These are phyloP conservation scores for Phytophthora sojae DNA, from an alignment of 352 stramenopile species.

Conservation along the genomic window DNA sequence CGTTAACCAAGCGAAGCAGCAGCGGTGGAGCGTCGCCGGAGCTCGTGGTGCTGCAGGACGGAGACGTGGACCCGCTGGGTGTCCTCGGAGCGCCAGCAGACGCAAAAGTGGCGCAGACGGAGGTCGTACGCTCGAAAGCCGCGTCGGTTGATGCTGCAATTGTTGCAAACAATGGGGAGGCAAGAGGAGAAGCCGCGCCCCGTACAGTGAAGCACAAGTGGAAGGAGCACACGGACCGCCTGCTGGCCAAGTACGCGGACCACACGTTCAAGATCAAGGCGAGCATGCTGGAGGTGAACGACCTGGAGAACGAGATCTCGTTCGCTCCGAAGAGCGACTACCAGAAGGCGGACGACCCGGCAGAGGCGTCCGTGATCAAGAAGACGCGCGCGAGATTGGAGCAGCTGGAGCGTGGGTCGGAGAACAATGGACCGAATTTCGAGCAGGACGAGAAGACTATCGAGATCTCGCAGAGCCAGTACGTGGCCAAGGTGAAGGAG, in stretches of 20 bases:
- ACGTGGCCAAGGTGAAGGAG: conserved; percentile 77
- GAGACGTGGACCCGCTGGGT: conserved; percentile 75
- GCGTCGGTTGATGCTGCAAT: conserved; percentile 5
- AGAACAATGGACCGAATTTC: neutral
- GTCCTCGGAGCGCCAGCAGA: conserved; percentile 40
- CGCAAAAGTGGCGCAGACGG: neutral
- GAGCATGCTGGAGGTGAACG: conserved; percentile 80
- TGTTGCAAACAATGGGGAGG: neutral
- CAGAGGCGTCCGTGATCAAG: conserved; percentile 57
- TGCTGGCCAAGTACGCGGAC: conserved; percentile 69
- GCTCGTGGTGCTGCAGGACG: conserved; percentile 69
- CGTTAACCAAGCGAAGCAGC: conserved; percentile 10
- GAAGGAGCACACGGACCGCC: conserved; percentile 71
- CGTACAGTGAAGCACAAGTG: conserved; percentile 67
- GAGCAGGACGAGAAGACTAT: conserved; percentile 51
- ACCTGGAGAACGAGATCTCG: conserved; percentile 65
- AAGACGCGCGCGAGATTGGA: conserved; percentile 77
- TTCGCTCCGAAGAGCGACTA: conserved; percentile 52
- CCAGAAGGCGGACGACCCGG: conserved; percentile 38
- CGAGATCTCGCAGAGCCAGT: conserved; percentile 87
- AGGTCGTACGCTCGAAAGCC: conserved; percentile 7
- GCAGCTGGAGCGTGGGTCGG: conserved; percentile 54
- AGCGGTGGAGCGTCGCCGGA: conserved; percentile 25
- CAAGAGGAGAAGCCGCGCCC: neutral
- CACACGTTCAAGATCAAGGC: conserved; percentile 84